A percentile compares a stretch with the other conserved stretches of the same genome.
These are phyloP conservation scores for Lanzia echinophila DNA, from an alignment of 2,329 filamentous ascomycete genomes.

Conservation along the genomic window DNA sequence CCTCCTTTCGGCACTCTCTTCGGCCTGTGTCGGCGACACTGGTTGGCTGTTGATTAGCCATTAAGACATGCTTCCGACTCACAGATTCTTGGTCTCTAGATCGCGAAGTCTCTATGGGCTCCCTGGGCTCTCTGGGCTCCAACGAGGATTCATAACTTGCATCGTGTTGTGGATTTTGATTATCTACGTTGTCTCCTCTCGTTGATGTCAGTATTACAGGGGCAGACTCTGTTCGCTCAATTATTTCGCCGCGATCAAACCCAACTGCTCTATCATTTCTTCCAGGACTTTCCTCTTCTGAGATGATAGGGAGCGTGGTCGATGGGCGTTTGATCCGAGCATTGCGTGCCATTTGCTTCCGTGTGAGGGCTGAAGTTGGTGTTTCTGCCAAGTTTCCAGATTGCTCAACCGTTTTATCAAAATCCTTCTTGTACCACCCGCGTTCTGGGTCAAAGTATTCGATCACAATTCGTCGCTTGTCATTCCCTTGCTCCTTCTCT, in stretches of 20 bases:
- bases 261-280: neutral
- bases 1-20: no score
- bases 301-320: slow-evolving; percentile 19
- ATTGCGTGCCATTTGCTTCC: slow-evolving; percentile 19
- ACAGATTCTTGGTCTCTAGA: no score
- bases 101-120: no score
- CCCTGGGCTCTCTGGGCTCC: no score
- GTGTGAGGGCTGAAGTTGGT: slow-evolving; percentile 10
- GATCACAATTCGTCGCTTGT: slow-evolving; percentile 1
- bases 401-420: neutral
- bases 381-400: neutral
- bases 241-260: neutral
- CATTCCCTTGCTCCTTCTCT: no score
- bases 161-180: neutral
- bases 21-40: no score
- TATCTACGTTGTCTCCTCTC: neutral
- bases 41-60: no score
- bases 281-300: no score
- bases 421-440: slow-evolving; percentile 14
- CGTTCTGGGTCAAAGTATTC: slow-evolving; percentile 15
- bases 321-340: slow-evolving; percentile 23
- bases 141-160: no score
- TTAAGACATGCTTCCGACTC: no score
- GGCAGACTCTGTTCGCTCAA: slow-evolving; percentile 1
- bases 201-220: neutral